Evolutionary conservation across 2,329 filamentous ascomycete genomes (phyloP), one percentile per base, ranked within the genome.

Genomic region (Xylaria sp.): DNA sequence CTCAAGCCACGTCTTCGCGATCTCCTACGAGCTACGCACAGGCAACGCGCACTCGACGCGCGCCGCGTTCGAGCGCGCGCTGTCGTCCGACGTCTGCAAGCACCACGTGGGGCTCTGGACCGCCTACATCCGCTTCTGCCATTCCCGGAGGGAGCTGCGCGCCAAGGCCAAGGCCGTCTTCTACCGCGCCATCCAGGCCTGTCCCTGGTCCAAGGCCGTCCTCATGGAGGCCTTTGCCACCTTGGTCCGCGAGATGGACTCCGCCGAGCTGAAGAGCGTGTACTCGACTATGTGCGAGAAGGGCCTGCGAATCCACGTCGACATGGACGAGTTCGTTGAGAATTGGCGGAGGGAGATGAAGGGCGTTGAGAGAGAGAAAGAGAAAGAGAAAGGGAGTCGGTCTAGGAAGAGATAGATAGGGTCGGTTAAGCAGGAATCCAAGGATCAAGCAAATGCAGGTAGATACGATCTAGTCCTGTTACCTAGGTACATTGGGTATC

Each of bases 181-280:
- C 53, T 76, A 77, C 55, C 72, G 77, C 45, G 75, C 80, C 17
- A 74, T 77, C 57, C 81, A 82, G 67, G 69, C 80, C 17, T 79
- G 79, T 27, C 64, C 76, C 1, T 81, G 79, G 69, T 81, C 81
- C 2, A 85, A 82, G 70, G 82, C 83, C 3, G 78, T 85, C 2
- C 84, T 84, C 66, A 81, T 88, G 80, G 82, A 86, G 73, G 85
- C 81, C 0, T 87, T 88, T 72, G 71, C 71, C 39, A 81, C 79
- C n/a, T 70, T 85, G 33, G 76, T 76, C 13, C 72, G 77, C 7
- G 81, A 80, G 0, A 80, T 87, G 80, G 79, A 82, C 58, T 79
- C 80, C 22, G 76, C 77, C 1, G 86, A 88, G 71, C 75, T 88
- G 53, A 80, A 79, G 67, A 81, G 81, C 0, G 81, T 86, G 13